phyloP scores from a whole-genome alignment of 306 rosid genomes.

The Mimosa pudica region DNA sequence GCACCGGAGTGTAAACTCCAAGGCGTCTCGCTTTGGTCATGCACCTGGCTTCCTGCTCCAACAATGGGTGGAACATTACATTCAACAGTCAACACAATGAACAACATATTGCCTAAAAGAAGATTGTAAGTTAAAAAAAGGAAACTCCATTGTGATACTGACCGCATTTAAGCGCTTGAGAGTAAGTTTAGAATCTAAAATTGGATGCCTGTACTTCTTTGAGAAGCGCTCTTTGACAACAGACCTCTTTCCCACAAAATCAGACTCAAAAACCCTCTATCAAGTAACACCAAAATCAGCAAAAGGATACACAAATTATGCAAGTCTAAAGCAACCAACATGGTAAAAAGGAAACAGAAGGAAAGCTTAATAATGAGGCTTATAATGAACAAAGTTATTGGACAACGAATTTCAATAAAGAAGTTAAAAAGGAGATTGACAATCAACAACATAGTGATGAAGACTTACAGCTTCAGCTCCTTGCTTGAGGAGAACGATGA shows the following conservation, averaged over 20 bases:
- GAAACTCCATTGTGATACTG: slow-evolving; percentile 23
- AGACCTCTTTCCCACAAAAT: slow-evolving; percentile 76
- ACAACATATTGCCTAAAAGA: background rate
- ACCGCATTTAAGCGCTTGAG: slow-evolving; percentile 81
- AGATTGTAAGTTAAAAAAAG: background rate
- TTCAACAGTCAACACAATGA: slow-evolving; percentile 19
- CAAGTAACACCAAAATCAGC: slow-evolving; percentile 22
- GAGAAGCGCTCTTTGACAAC: slow-evolving; percentile 89
- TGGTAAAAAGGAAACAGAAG: background rate
- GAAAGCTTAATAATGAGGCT: background rate
- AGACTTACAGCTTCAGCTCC: slow-evolving; percentile 72
- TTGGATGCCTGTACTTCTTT: slow-evolving; percentile 89
- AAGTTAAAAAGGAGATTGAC: background rate
- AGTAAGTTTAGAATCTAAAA: slow-evolving; percentile 84
- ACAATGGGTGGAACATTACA: slow-evolving; percentile 24
- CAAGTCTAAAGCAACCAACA: slow-evolving; percentile 3
- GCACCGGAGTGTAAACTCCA: slow-evolving; percentile 73
- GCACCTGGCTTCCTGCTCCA: slow-evolving; percentile 90
- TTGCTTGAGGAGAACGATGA: slow-evolving; percentile 51
- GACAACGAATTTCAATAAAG: background rate
- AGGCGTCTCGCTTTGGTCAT: slow-evolving; percentile 88
- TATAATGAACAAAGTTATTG: background rate
- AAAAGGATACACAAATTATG: slow-evolving; percentile 15
- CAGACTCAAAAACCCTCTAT: slow-evolving; percentile 82
- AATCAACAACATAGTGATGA: background rate